Evolutionary conservation across 176 grass and related monocot genomes (phyloP).

Genomic region (Eragrostis curvula): DNA sequence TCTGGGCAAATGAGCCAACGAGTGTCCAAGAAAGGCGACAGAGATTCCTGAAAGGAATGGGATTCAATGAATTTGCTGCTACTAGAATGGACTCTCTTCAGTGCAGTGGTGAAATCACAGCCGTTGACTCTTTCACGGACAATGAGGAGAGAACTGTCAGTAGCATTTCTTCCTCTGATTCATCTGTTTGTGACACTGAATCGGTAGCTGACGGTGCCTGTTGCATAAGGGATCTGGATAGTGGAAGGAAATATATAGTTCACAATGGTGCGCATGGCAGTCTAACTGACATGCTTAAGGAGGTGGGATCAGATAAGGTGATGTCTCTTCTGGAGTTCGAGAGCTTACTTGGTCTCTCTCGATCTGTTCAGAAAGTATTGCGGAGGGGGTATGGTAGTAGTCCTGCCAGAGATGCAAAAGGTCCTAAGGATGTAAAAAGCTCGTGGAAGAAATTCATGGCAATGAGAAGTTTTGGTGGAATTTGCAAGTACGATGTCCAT

Average conservation of each 20-base stretch:
- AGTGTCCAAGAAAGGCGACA: conserved; percentile 84
- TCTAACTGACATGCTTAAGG: conserved; percentile 54
- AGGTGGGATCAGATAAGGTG: conserved; percentile 67
- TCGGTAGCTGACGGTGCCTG: conserved; percentile 17
- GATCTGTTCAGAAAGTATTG: conserved; percentile 45
- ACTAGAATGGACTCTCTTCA: conserved; percentile 26
- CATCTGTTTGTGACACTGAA: conserved; percentile 36
- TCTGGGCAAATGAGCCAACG: conserved; percentile 55
- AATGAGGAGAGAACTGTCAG: conserved; percentile 49
- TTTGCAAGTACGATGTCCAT: conserved; percentile 56
- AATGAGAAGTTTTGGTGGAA: conserved; percentile 45
- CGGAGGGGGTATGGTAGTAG: conserved; percentile 23
- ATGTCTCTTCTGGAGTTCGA: conserved; percentile 69
- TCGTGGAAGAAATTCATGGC: conserved; percentile 66
- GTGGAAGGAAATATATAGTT: conserved; percentile 50
- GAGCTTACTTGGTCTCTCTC: conserved; percentile 58
- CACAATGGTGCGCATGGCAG: conserved; percentile 31
- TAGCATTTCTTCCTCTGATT: conserved; percentile 27
- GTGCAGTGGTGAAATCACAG: conserved; percentile 37
- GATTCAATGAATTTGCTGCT: conserved; percentile 53
- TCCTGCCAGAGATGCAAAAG: background rate
- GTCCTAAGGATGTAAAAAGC: conserved; percentile 42
- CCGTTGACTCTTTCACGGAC: conserved; percentile 3
- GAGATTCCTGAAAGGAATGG: conserved; percentile 65
- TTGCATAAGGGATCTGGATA: conserved; percentile 61